Base-by-base conservation (phyloP, 371 early-diverging fungal genomes). In the Rhizopus microsporus region DNA sequence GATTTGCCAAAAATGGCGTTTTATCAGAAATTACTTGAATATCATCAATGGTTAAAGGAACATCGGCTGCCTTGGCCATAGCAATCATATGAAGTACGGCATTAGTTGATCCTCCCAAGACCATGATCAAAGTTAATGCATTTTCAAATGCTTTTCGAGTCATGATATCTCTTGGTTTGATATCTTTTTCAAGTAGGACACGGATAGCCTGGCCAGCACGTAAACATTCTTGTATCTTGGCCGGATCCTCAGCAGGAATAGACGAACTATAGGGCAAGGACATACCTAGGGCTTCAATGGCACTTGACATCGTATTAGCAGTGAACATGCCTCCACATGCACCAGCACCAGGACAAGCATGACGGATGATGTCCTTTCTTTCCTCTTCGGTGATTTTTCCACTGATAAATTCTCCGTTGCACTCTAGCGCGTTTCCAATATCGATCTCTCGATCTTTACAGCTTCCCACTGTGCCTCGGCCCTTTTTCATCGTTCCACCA, bases 321-420 rank as follows among this genome's bases (percentile, higher is more conserved):
- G 98, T 98, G 76, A 96, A 98, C 97, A 98, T 92, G 48, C 92
- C 97, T 63, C 96, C 97, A 72, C 97, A 97, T 13, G 93, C 94
- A 49, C 97, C 97, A 35, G 95, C 86, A 34, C 97, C 96, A 5
- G 98, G 98, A 57, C 98, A 97, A 1, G 96, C 77, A 62, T 96
- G 60, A 32, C 86, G 80, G 49, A 97, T 86, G 53, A 93, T 89
- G 59, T 94, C 94, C 17, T 69, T 62, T 32, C 95, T 83, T 72
- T 94, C 88, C 51, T 88, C 88, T 57, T 96, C 94, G 38, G 79
- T 82, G 65, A 96, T 95, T 47, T 83, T 87, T 15, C 96, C 96
- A 6, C 93, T 76, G 55, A 96, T 83, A 63, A 82, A 93, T 59
- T 92, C 88, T 16, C 98, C 98, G 67, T 95, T 96, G 44, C 87